Evolutionary conservation across 2,329 filamentous ascomycete genomes (phyloP), one percentile per base, ranked within the genome.

Genomic region (Hypoxylon sp.): DNA sequence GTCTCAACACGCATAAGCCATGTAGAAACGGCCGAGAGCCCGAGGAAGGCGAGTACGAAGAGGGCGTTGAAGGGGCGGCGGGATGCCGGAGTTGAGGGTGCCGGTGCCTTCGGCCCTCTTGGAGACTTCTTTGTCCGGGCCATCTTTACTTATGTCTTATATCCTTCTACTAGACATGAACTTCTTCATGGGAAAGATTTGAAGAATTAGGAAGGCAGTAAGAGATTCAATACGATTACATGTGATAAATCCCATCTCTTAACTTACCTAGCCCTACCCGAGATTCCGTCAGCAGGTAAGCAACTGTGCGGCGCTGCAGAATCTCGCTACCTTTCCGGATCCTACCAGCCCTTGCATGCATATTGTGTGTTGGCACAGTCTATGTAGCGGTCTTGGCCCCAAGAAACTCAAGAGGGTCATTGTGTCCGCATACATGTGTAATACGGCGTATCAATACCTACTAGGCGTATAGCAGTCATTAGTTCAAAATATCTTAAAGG

Each of bases 1-100:
- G 70, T 60, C 51, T 74, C 72, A 25, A 76, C 63, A 59, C 73
- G 72, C 74, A 76, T 73, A 2, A 72, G 56, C 69, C 69, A 76
- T 1, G 51, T 34, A 30, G 32, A 63, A 21, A 63, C 10, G 49
- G 60, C 61, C 14, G 70, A 56, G 59, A 71, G 55, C 58, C 67
- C 49, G 57, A 68, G 49, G 62, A 72, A 70, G 46, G 34, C 13
- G 53, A 59, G 45, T 2, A 57, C 49, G 51, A 73, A 68, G 32
- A 73, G 67, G 34, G 63, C 53, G 52, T 65, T 72, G 36, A 60
- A 52, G 30, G 63, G 70, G 13, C 73, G 68, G 17, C 23, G 34
- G 38, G 58, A 19, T 7, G 23, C 17, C 13, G 45, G 50, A 25
- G 43, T 10, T 58, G 48, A 11, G 10, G 45, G 14, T 19, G 52